Base-by-base conservation (phyloP, 1,284 basidiomycete species). In the Trametes pubescens region DNA sequence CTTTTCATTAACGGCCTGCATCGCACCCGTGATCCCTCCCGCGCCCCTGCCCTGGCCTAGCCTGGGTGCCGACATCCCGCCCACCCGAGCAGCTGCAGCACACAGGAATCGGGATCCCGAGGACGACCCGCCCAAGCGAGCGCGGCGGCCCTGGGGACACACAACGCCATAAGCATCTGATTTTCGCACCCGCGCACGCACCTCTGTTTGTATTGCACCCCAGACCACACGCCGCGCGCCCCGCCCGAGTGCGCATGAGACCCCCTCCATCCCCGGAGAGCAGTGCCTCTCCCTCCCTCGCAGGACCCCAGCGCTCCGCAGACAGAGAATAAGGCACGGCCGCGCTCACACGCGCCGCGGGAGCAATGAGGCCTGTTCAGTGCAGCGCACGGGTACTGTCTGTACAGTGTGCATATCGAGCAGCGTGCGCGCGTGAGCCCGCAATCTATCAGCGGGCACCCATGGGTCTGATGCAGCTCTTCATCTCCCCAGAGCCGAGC, bases 401-500 rank as follows among this genome's bases (percentile, higher is more conserved):
- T n/a, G 6, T 16, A n/a, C 14, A 18, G 16, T 16, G 18, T 43
- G 18, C 40, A 16, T 4, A n/a, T n/a, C 29, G 29, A 7, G 35
- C 29, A 14, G 35, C 11, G 29, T 40, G 29, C 49, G 34, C 49
- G 57, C 40, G 24, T 24, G n/a, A 21, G 37, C 38, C 43, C 21
- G 52, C 46, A 61, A 61, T 61, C 52, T 49, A 61, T 61, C 59
- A 61, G 59, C 16, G 59, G 22, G 34, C 38, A 40, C 34, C 6
- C 26, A 22, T 48, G n/a, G 43, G 59, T 61, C 59, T 61, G 59
- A 61, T 61, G 46, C 52, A 49, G 22, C 18, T 47, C 24, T 51
- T 55, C 52, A 49, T 49, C 24, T 55, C 59, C 59, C 37, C 44
- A 32, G 59, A 61, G 59, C 59, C 59, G 59, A 61, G 52, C 32